phyloP scores from a whole-genome alignment of 1,284 basidiomycete genomes.

The Cutaneotrichosporon arboriforme region DNA sequence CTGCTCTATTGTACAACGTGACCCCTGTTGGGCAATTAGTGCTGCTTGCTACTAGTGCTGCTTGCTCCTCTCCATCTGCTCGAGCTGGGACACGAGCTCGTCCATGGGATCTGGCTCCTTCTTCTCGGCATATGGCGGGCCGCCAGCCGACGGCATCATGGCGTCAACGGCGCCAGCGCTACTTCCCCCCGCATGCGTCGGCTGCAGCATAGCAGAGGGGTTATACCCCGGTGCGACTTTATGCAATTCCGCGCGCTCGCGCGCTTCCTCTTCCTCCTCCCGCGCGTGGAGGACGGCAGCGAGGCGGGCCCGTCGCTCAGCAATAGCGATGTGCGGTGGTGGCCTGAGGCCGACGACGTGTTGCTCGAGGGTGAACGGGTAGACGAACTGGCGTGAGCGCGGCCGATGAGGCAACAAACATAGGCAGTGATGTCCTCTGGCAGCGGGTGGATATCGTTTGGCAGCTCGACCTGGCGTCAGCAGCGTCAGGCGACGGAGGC shows the following conservation, averaged over 20 bases:
- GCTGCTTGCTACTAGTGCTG: not conserved
- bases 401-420: conserved; percentile 51
- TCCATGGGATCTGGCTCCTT: conserved; percentile 62
- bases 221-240: conserved; percentile 47
- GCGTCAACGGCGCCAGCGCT: conserved; percentile 27
- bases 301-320: conserved; percentile 60
- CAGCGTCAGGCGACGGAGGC: not conserved
- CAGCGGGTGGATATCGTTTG: conserved; percentile 83
- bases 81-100: conserved; percentile 69
- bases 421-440: conserved; percentile 82
- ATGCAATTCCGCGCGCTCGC: conserved; percentile 50
- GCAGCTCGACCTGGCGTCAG: conserved; percentile 62
- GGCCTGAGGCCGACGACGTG: conserved; percentile 70
- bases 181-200: conserved; percentile 12
- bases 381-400: conserved; percentile 65
- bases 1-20: not conserved
- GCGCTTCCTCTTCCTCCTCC: conserved; percentile 68
- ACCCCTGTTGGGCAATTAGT: not conserved
- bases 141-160: not conserved
- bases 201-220: conserved; percentile 38
- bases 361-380: conserved; percentile 83
- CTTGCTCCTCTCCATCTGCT: conserved; percentile 55
- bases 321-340: conserved; percentile 61
- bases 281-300: conserved; percentile 64
- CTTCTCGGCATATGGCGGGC: not conserved